A percentile compares a stretch with the other conserved stretches of the same genome.
Conservation (phyloP, 2,329 filamentous ascomycete genomes). For the Pseudocercospora musae region DNA sequence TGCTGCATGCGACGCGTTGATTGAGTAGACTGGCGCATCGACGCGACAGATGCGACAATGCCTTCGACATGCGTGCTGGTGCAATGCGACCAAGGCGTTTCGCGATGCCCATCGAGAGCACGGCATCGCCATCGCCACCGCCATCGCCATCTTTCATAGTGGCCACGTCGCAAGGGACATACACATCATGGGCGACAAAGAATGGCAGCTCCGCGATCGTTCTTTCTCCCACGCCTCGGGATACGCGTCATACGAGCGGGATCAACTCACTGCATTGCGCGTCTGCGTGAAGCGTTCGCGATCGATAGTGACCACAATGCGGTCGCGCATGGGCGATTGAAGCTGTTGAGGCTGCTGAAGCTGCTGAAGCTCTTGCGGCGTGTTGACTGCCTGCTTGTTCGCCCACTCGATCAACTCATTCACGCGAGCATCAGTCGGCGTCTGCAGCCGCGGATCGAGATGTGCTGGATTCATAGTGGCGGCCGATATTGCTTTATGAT, state of each 20-base stretch:
- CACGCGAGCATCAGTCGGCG: not conserved
- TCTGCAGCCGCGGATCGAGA: not conserved
- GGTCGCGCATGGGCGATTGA: not conserved
- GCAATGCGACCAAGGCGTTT: too few species aligned
- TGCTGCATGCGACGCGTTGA: not conserved
- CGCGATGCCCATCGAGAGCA: too few species aligned
- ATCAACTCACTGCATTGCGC: conserved; percentile 22
- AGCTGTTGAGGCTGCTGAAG: not conserved
- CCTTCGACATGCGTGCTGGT: too few species aligned
- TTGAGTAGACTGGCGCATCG: conserved; percentile 1
- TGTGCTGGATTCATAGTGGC: not conserved
- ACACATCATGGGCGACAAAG: not conserved
- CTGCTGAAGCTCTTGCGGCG: not conserved
- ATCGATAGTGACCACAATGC: conserved; percentile 18
- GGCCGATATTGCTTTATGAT: not conserved
- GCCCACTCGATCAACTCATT: not conserved
- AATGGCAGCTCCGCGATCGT: not conserved
- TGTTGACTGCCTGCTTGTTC: not conserved
- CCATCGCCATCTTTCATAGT: too few species aligned
- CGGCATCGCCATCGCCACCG: too few species aligned
- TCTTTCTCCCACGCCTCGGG: not conserved
- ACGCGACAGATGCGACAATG: not conserved
- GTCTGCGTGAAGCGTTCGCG: conserved; percentile 22
- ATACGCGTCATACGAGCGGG: not conserved
- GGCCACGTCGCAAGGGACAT: not conserved